These are phyloP conservation scores for Diplodia corticola DNA, from an alignment of 2,329 filamentous ascomycete species.

Conservation along the genomic window DNA sequence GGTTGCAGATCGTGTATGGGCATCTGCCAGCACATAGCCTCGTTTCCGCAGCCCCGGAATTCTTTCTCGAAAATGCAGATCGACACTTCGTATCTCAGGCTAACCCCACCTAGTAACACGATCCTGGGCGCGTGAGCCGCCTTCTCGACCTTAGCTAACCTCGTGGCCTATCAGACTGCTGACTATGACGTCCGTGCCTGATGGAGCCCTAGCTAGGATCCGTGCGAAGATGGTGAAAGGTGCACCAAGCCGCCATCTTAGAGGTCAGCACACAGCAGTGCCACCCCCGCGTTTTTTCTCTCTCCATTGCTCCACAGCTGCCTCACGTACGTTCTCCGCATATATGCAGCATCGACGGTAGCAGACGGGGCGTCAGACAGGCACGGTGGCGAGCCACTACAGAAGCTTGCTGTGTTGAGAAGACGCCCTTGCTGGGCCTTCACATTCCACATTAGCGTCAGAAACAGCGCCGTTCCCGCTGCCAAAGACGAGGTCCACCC, in stretches of 20 bases:
- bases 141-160: neutral
- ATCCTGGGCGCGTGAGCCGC: conserved; percentile 5
- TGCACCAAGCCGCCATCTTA: neutral
- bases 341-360: neutral
- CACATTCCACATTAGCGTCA: neutral
- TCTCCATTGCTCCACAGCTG: neutral
- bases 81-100: neutral
- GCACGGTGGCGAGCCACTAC: neutral
- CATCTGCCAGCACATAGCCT: neutral
- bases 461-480: conserved; percentile 31
- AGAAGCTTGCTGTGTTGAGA: neutral
- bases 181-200: neutral
- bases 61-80: neutral
- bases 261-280: neutral
- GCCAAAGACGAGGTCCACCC: conserved; percentile 45
- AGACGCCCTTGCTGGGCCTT: neutral
- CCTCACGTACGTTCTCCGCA: neutral
- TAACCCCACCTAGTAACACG: neutral
- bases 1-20: neutral
- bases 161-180: neutral
- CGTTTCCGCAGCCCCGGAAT: neutral
- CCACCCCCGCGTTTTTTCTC: neutral
- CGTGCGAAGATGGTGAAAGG: neutral
- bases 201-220: neutral
- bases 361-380: neutral